Conservation (phyloP, 768 basidiomycete genomes). For the Glaciozyma martinii region DNA sequence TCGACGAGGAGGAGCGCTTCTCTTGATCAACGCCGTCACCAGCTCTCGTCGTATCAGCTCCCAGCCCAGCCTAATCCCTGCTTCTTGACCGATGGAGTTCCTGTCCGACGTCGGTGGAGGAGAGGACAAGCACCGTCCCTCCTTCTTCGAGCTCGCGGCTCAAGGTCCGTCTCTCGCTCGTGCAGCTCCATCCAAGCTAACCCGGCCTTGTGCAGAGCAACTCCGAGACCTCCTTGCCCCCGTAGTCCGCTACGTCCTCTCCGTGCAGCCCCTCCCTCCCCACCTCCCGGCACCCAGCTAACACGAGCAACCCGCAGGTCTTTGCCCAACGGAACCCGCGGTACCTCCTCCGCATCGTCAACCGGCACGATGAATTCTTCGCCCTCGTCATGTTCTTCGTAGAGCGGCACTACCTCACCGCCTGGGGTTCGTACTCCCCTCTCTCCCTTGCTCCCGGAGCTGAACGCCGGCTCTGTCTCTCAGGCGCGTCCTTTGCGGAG, state of each 20-base stretch:
- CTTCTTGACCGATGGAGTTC: background rate
- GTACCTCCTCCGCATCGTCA: constrained; percentile 80
- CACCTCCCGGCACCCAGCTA: background rate
- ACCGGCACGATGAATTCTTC: constrained; percentile 94
- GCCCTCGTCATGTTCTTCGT: constrained; percentile 78
- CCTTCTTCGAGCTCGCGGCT: constrained; percentile 25
- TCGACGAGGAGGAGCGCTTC: no score
- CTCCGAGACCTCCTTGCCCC: constrained; percentile 25
- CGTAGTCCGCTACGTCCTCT: constrained; percentile 31
- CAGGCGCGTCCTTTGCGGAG: constrained; percentile 89
- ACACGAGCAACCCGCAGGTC: constrained; percentile 45
- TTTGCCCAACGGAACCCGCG: constrained; percentile 92
- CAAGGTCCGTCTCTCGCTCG: constrained; percentile 15
- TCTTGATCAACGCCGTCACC: no score
- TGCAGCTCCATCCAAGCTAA: background rate
- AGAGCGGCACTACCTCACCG: constrained; percentile 80
- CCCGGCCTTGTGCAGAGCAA: constrained; percentile 10
- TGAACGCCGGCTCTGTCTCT: background rate
- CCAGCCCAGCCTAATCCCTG: no score
- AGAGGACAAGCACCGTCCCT: constrained; percentile 1
- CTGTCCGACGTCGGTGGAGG: constrained; percentile 7
- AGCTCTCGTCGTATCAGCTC: no score
- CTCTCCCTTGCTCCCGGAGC: background rate
- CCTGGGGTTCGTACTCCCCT: constrained; percentile 55
- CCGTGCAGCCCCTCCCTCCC: constrained; percentile 5